phyloP scores from a whole-genome alignment of 805 yeast genomes.

The Candida pseudoglaebosa region DNA sequence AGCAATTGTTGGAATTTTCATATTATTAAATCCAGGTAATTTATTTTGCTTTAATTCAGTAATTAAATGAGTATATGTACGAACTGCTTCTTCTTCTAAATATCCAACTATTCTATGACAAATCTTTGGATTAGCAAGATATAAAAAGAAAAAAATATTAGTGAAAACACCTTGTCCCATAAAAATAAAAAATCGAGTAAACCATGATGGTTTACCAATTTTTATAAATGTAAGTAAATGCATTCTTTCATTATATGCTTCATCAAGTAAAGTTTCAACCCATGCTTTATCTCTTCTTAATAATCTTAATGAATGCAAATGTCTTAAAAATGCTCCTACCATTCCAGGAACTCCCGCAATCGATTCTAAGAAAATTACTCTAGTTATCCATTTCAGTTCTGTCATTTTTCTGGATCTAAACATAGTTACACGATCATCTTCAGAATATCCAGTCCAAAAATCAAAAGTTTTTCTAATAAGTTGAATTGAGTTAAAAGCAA shows the following conservation, averaged over 20 bases:
- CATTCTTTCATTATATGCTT: constrained; percentile 77
- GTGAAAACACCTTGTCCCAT: constrained; percentile 70
- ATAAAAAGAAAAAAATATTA: constrained; percentile 58
- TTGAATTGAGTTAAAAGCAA: constrained; percentile 47
- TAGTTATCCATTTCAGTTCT: constrained; percentile 57
- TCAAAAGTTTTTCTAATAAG: constrained; percentile 52
- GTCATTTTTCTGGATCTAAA: constrained; percentile 46
- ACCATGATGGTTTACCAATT: constrained; percentile 58
- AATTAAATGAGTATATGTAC: constrained; percentile 59
- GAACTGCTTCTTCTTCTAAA: constrained; percentile 72
- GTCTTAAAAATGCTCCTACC: constrained; percentile 70
- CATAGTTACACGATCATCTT: no score
- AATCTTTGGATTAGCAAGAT: constrained; percentile 54
- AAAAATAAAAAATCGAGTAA: constrained; percentile 51
- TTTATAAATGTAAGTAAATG: constrained; percentile 66
- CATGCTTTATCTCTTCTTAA: constrained; percentile 67
- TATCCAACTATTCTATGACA: constrained; percentile 79
- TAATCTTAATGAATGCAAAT: constrained; percentile 58
- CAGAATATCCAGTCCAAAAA: constrained; percentile 60
- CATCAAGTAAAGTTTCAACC: constrained; percentile 70
- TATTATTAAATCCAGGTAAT: constrained; percentile 44
- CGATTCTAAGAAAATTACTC: constrained; percentile 62
- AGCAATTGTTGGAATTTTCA: constrained; percentile 56
- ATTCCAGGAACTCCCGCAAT: constrained; percentile 81
- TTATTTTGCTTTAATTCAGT: constrained; percentile 51